Evolutionary conservation across 2,329 filamentous ascomycete species (phyloP), one percentile per base, ranked within the genome.

Genomic region (Paracoccidioides brasiliensis): DNA sequence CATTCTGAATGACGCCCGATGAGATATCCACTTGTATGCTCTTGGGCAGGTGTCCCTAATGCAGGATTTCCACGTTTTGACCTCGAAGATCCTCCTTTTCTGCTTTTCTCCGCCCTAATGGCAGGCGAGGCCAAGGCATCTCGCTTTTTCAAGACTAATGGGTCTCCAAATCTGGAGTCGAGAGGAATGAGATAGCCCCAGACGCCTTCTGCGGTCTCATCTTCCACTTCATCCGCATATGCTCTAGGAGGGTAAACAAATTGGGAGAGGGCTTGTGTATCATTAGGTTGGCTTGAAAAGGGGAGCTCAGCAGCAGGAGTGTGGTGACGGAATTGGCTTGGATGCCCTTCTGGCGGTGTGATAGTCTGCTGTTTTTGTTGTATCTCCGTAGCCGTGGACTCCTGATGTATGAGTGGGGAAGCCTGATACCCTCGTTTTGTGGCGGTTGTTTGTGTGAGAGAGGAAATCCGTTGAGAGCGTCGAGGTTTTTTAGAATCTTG

Each of bases 161-260:
- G 71, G 69, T 86, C 73, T 71, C 82, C 84, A 54, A 85, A 83
- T 60, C 80, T 81, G 53, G 80, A 78, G 65, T 91, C 84, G 28
- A 95, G 74, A 1, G 91, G 89, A 54, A 95, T 81, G 4, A 98
- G 76, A 65, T 97, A 98, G 10, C 94, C 94, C 93, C 93, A 98
- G 1, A 97, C 89, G 7, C 89, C 89, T 68, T 95, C 87, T 48
- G 81, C 79, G 56, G 80, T 81, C 72, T 95, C 90, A 66, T 95
- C 87, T 59, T 90, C 81, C 3, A 94, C 87, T 56, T 95, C 89
- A 60, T 90, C 87, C 9, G 84, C 84, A 49, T 91, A 79, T 32
- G 81, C 80, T 57, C 81, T 75, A 33, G 88, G 81, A 2, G 86
- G 83, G 61, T 88, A 84, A 41, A 88, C 73, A 64, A 86, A 87